Evolutionary conservation across 495 filamentous ascomycete species (phyloP), one percentile per base, ranked within the genome.

Genomic region (Chaetomidium leptoderma): DNA sequence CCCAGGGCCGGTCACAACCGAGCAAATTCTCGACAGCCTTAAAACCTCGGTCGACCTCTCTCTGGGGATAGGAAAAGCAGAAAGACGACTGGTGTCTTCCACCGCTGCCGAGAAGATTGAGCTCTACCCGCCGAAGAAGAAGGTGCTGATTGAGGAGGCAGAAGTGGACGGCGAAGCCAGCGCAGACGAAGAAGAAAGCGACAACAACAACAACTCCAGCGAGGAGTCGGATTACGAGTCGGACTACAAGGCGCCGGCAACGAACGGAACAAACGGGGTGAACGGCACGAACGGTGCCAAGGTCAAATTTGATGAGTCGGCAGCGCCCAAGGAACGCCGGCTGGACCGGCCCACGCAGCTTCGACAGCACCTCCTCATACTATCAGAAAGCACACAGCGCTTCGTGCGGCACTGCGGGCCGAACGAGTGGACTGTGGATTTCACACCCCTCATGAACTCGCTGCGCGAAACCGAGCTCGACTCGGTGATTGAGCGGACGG

Each of bases 351-450:
- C 96, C n/a, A 79, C 85, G 55, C 82, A 87, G 59, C 72, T 77
- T 58, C 72, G 76, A 47, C 76, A 80, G 51, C 93, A 98, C 63
- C 82, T 97, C 16, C 70, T 81, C 23, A 74, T 95, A 16, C 83
- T 99, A 9, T 73, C 84, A 2, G 83, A 90, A 63, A 84, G 90
- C 55, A 83, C 83, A 0, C 82, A 83, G 61, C 74, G 78, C 17
- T 91, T 97, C 64, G 72, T 87, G 37, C 81, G 78, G 16, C 83
- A 81, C 54, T 79, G 76, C 60, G 79, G 86, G 21, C 69, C 77
- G n/a, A 78, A 84, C 11, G 83, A 87, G 64, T 97, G 90, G 89
- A 86, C 81, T 11, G 76, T 97, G 21, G 81, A 91, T 62, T 96
- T 91, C 64, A 80, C 79, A 23, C 78, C 79, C 4, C 74, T 97